These are phyloP conservation scores for Diaporthe vaccinii DNA, from an alignment of 2,329 filamentous ascomycete species.

Conservation along the genomic window DNA sequence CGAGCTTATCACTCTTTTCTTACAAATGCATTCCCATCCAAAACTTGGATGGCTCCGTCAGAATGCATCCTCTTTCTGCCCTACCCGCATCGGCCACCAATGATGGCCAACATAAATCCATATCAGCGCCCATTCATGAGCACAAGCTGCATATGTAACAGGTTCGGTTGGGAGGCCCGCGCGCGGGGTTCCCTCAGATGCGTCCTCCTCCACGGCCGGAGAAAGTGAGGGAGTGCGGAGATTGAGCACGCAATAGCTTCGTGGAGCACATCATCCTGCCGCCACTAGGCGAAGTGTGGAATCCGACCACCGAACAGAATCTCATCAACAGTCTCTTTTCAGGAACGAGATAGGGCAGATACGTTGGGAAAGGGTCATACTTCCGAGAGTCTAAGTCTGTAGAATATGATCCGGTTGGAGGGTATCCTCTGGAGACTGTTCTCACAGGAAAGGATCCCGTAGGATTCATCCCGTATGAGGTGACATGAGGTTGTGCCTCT, in stretches of 20 bases:
- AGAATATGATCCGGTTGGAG: too few species aligned
- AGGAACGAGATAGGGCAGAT: not conserved
- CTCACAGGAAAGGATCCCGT: too few species aligned
- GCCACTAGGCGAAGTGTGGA: not conserved
- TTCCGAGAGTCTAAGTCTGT: too few species aligned
- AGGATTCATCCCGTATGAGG: too few species aligned
- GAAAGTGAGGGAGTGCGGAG: conserved; percentile 13
- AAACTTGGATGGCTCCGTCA: not conserved
- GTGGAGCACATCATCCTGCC: conserved; percentile 37
- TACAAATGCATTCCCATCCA: conserved; percentile 18
- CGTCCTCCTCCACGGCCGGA: not conserved
- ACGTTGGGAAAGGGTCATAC: too few species aligned
- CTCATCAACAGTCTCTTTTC: not conserved
- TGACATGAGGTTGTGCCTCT: too few species aligned
- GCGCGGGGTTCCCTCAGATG: not conserved
- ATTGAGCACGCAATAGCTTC: conserved; percentile 36
- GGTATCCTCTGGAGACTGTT: too few species aligned
- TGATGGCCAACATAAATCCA: not conserved
- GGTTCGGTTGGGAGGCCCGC: not conserved
- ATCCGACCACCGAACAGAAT: not conserved
- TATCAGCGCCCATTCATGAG: conserved; percentile 1
- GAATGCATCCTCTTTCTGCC: conserved; percentile 3
- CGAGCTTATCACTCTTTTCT: conserved; percentile 14
- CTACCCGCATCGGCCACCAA: conserved; percentile 16
- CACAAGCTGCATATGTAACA: not conserved